phyloP scores from a whole-genome alignment of 352 stramenopile genomes.

The Phytopythium chamaehyphon region DNA sequence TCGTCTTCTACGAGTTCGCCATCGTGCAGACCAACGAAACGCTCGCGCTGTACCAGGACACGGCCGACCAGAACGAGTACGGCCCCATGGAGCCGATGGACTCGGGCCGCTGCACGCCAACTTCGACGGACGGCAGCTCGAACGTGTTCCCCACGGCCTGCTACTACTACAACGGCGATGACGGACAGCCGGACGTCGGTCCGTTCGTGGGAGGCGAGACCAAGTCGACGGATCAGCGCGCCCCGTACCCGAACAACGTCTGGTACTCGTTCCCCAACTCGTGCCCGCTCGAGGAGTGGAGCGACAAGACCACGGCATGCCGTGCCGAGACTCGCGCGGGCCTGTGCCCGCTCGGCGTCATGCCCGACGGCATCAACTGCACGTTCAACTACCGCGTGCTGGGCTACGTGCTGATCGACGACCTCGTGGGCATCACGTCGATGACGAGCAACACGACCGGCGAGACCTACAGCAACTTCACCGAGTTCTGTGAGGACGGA shows the following conservation, averaged over 20 bases:
- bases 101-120: conserved; percentile 52
- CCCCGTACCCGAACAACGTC: conserved; percentile 39
- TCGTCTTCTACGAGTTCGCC: conserved; percentile 76
- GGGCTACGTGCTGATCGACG: conserved; percentile 41
- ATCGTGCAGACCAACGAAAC: conserved; percentile 63
- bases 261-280: conserved; percentile 78
- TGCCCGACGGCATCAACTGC: conserved; percentile 37
- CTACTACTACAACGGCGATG: conserved; percentile 62
- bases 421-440: conserved; percentile 50
- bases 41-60: conserved; percentile 51
- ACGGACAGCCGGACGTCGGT: conserved; percentile 53
- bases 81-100: conserved; percentile 68
- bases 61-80: conserved; percentile 55
- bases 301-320: conserved; percentile 18
- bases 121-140: conserved; percentile 13
- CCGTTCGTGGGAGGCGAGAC: conserved; percentile 50
- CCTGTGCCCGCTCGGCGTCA: conserved; percentile 27
- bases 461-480: conserved; percentile 31
- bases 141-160: conserved; percentile 44
- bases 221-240: conserved; percentile 32
- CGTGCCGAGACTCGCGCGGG: conserved; percentile 21
- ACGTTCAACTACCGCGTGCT: conserved; percentile 42
- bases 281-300: conserved; percentile 35
- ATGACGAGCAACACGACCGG: conserved; percentile 23
- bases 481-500: conserved; percentile 38